Evolutionary conservation across 108 stramenopile species (phyloP), one percentile per base, ranked within the genome.

Genomic region (Ochromonas danica): DNA sequence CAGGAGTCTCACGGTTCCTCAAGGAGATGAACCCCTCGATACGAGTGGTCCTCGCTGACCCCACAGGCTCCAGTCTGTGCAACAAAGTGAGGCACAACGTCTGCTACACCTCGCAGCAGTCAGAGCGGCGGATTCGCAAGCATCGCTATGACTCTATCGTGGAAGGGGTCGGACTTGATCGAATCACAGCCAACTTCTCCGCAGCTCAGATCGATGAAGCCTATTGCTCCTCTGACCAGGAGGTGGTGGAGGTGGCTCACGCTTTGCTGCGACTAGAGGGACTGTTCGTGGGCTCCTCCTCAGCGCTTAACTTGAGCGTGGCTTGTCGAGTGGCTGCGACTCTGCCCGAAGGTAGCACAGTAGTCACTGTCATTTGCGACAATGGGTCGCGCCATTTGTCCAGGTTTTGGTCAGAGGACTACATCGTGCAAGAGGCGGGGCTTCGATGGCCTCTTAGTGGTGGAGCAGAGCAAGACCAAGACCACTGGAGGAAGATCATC

Each of bases 141-240:
- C 95, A 98, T 89, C 87, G 97, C 61, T 96, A 98, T 83, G 96
- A 98, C 84, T 94, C 94, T 36, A 71, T 96, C 40, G 94, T 92
- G 3, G 97, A 96, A 85, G 96, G 97, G 1, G 95, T 98, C 57
- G 97, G 97, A 41, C 81, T 96, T 72, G 97, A 98, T 83, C 90
- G 96, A 38, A 75, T 96, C 60, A 96, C 96, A 39, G 84, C 83
- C 6, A 98, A 98, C 79, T 95, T 98, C 84, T 82, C 30, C 6
- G 78, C 79, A 70, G 88, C 87, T 27, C 57, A 40, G 27, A 70
- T 79, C 79, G 72, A 75, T 42, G 6, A 28, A 22, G 72, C 72
- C 25, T 17, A 30, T 27, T 10, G 10, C 27, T 3, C 38, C 3
- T 41, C 72, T 36, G 72, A 81, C 40, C 94, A 95, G 85, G 93